These are phyloP conservation scores for Tuber umbilicatum DNA, from an alignment of 495 filamentous ascomycete genomes.

Conservation along the genomic window DNA sequence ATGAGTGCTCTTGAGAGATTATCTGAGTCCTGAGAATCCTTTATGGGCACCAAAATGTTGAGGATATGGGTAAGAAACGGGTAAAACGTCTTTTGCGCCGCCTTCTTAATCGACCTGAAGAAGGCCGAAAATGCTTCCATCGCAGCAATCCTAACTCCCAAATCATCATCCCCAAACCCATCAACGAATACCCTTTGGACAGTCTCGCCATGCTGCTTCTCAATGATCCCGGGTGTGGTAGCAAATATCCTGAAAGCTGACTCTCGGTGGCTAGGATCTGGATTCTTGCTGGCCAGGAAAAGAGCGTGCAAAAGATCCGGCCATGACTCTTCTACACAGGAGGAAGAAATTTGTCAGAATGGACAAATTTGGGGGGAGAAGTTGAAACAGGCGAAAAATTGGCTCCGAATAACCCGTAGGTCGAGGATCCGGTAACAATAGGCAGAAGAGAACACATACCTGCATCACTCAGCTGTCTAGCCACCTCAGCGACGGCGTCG, in stretches of 20 bases:
- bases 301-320: conserved; percentile 78
- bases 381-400: conserved; percentile 19
- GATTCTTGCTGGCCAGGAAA: conserved; percentile 79
- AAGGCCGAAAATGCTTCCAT: conserved; percentile 96
- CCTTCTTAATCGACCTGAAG: conserved; percentile 83
- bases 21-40: conserved; percentile 79
- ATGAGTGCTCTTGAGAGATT: conserved; percentile 81
- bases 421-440: neutral
- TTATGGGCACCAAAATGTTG: conserved; percentile 87
- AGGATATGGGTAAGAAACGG: conserved; percentile 77
- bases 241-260: conserved; percentile 89
- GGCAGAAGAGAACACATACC: conserved; percentile 52
- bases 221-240: conserved; percentile 91
- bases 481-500: conserved; percentile 91
- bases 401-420: conserved; percentile 9
- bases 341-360: conserved; percentile 4
- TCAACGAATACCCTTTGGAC: conserved; percentile 77
- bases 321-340: conserved; percentile 67
- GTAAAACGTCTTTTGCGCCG: conserved; percentile 79
- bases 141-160: conserved; percentile 79
- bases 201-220: conserved; percentile 83
- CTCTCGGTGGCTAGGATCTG: conserved; percentile 74
- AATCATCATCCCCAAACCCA: conserved; percentile 84
- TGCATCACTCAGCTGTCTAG: conserved; percentile 86
- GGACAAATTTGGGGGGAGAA: neutral